Conservation (phyloP, 2,329 filamentous ascomycete genomes). For the Fusarium begoniae region DNA sequence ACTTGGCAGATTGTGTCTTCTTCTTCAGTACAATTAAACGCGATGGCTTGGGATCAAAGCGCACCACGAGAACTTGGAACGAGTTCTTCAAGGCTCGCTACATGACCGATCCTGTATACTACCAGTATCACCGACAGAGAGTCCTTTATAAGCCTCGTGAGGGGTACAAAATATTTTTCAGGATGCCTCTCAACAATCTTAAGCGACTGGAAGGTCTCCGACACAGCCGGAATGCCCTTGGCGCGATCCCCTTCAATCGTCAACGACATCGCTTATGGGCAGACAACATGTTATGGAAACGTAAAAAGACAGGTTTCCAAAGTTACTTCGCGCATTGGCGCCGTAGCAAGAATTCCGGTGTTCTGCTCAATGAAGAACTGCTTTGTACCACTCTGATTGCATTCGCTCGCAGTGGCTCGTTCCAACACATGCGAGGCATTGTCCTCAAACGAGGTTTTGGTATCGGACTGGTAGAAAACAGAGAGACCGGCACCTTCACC, state of each 20-base stretch:
- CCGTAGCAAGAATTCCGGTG: conserved; percentile 37
- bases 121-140: conserved; percentile 54
- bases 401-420: conserved; percentile 51
- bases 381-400: conserved; percentile 54
- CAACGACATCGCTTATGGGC: conserved; percentile 29
- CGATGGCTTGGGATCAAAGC: conserved; percentile 41
- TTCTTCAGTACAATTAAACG: conserved; percentile 47
- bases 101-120: conserved; percentile 56
- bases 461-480: conserved; percentile 38
- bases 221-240: conserved; percentile 42
- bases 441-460: conserved; percentile 46
- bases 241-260: conserved; percentile 45
- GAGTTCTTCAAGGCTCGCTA: conserved; percentile 61
- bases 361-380: conserved; percentile 50
- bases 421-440: conserved; percentile 47
- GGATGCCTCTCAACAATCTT: conserved; percentile 21
- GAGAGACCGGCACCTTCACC: conserved; percentile 25
- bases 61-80: conserved; percentile 49
- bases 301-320: conserved; percentile 37
- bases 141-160: conserved; percentile 54
- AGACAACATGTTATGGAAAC: conserved; percentile 42
- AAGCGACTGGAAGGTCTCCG: conserved; percentile 45
- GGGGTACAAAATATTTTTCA: conserved; percentile 41
- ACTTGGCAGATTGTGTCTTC: conserved; percentile 46
- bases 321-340: conserved; percentile 45